Conservation (phyloP, 2,329 filamentous ascomycete genomes). For the Didymella keratinophila region DNA sequence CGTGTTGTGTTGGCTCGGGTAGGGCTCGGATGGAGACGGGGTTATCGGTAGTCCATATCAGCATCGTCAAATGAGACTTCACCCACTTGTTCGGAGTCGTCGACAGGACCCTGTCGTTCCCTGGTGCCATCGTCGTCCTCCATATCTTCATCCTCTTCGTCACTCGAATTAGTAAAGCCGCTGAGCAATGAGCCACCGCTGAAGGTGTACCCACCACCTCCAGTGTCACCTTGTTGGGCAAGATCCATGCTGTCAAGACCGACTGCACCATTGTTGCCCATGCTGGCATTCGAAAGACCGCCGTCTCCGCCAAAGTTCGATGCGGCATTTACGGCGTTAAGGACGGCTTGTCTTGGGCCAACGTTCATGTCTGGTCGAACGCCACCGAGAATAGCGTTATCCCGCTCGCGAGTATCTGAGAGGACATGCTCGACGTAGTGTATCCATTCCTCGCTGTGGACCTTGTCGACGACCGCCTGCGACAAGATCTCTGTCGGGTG, state of each 20-base stretch:
- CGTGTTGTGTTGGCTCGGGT: conserved; percentile 37
- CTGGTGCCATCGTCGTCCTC: conserved; percentile 81
- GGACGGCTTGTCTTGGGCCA: conserved; percentile 74
- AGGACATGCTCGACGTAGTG: conserved; percentile 93
- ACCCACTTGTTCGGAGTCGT: conserved; percentile 71
- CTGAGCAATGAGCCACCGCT: conserved; percentile 79
- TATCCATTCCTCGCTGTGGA: conserved; percentile 90
- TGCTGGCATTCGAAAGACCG: conserved; percentile 76
- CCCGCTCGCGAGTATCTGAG: conserved; percentile 90
- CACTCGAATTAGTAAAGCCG: conserved; percentile 92
- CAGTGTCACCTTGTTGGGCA: conserved; percentile 68
- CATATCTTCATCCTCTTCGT: conserved; percentile 95
- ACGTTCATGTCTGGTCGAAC: conserved; percentile 91
- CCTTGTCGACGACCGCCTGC: conserved; percentile 82
- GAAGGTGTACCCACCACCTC: conserved; percentile 77
- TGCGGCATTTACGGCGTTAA: conserved; percentile 65
- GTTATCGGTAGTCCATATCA: conserved; percentile 67
- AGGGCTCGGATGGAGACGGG: conserved; percentile 26
- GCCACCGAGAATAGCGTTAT: conserved; percentile 97
- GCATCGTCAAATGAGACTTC: conserved; percentile 68
- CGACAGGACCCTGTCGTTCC: conserved; percentile 55
- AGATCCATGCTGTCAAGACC: conserved; percentile 71
- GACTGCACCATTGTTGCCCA: conserved; percentile 69
- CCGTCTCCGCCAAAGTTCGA: conserved; percentile 61
- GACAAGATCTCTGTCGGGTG: conserved; percentile 89